Evolutionary conservation across 2,329 filamentous ascomycete genomes (phyloP).

Genomic region (Fusarium sp.): DNA sequence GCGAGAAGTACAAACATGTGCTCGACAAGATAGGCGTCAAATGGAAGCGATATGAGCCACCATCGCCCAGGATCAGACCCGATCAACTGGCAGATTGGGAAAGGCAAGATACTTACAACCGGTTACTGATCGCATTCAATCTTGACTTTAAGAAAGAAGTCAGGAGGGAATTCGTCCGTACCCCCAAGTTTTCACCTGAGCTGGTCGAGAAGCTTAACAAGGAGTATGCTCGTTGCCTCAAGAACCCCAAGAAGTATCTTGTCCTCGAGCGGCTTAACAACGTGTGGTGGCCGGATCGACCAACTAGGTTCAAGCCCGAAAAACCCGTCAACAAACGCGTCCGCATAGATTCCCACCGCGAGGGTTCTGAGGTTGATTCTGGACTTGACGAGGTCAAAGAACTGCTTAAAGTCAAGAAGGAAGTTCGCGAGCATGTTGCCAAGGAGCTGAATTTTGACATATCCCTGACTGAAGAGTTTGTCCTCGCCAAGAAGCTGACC

Average conservation of each 20-base stretch:
- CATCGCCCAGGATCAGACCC: too few species aligned
- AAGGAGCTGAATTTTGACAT: not conserved
- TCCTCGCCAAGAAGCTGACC: not conserved
- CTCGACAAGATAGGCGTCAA: not conserved
- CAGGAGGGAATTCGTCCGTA: too few species aligned
- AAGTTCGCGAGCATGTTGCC: conserved; percentile 1
- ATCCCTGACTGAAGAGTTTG: conserved; percentile 4
- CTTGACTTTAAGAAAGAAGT: too few species aligned
- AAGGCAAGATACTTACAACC: too few species aligned
- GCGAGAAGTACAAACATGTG: not conserved
- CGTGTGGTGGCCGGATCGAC: too few species aligned
- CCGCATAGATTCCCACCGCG: too few species aligned
- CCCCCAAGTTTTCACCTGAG: not conserved
- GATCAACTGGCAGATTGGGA: too few species aligned
- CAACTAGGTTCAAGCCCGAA: too few species aligned
- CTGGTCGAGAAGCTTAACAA: conserved; percentile 19
- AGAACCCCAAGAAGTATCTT: too few species aligned
- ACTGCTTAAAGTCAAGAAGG: not conserved
- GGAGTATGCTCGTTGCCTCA: not conserved
- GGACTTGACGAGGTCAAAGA: not conserved
- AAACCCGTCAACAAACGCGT: too few species aligned
- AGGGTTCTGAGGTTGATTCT: not conserved
- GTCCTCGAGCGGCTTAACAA: too few species aligned
- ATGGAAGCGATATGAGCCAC: not conserved
- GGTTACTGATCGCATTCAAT: too few species aligned